Evolutionary conservation across 768 basidiomycete species (phyloP), one percentile per base, ranked within the genome.

Genomic region (Pleurotus platypus): DNA sequence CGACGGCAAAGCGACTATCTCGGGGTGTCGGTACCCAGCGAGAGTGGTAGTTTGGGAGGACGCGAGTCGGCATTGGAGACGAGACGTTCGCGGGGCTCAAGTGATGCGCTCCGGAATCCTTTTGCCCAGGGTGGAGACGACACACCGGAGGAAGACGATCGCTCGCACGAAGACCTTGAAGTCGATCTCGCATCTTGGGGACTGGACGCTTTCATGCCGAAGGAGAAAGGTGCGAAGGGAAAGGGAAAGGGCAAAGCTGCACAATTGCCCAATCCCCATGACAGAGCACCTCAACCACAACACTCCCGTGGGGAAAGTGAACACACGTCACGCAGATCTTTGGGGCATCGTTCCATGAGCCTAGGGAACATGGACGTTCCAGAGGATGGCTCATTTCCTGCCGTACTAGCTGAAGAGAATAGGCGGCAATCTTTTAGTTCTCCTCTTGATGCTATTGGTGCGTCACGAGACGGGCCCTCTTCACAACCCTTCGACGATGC

Each of bases 131-230:
- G 51, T 12, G 74, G 73, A n/a, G 87, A 85, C 58, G 83, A 82
- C 27, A 75, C 78, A 1, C 78, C 79, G 11, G 81, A 80, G 15
- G 81, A 81, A 5, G 80, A 80, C 5, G 77, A 81, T 4, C 78
- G 78, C 22, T 78, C 76, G 42, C 78, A 77, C 45, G 78, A 80
- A 30, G 81, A 79, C 22, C 56, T 87, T 30, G 92, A 92, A 65
- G 87, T 92, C 24, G 90, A 92, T 70, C 75, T 93, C 57, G 78
- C 86, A 2, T 92, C 90, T 15, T 94, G 90, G 91, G 92, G 92
- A 2, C 76, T 94, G 22, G 87, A 91, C 58, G 80, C 84, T 5
- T 85, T 91, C 70, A 83, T 90, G 59, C 78, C 84, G 1, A 87
- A 89, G 62, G 84, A 87, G 62, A 88, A 85, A 71, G 67, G 68